Percentiles rank a stretch among this genome's conserved stretches.
Conservation (phyloP, 495 filamentous ascomycete species). For the Talaromyces borbonicus region DNA sequence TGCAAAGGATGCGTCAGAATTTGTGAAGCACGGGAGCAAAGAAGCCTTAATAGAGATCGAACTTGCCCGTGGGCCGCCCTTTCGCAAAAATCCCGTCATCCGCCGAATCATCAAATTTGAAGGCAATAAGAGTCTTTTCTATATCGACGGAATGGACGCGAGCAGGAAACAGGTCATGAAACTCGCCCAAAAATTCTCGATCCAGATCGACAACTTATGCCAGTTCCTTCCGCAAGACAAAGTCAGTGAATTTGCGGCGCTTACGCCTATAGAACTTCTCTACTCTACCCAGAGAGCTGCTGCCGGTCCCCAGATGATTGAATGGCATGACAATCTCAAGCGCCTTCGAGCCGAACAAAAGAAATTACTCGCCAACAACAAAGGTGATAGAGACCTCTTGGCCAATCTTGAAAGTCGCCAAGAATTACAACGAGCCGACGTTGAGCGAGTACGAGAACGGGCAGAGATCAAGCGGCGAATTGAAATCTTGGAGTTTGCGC, state of each 20-base stretch:
- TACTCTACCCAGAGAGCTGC: constrained; percentile 79
- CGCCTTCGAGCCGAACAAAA: constrained; percentile 59
- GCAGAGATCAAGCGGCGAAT: constrained; percentile 55
- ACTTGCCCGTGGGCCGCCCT: constrained; percentile 47
- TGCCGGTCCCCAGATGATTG: constrained; percentile 65
- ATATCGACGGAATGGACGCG: constrained; percentile 51
- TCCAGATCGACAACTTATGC: constrained; percentile 95
- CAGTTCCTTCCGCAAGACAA: constrained; percentile 97
- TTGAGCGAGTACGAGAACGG: constrained; percentile 71
- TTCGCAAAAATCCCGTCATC: constrained; percentile 56
- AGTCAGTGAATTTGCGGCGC: constrained; percentile 84
- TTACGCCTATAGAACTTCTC: constrained; percentile 78
- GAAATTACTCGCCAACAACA: constrained; percentile 46
- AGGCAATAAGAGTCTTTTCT: constrained; percentile 68
- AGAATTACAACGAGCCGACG: constrained; percentile 67
- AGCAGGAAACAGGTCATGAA: constrained; percentile 50
- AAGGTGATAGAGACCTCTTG: constrained; percentile 50
- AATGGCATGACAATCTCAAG: constrained; percentile 70
- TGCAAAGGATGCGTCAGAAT: constrained; percentile 76
- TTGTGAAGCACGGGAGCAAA: constrained; percentile 79
- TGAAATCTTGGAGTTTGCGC: constrained; percentile 52
- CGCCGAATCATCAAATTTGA: constrained; percentile 67
- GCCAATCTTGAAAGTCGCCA: constrained; percentile 62
- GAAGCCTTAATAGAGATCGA: constrained; percentile 85
- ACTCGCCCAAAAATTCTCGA: constrained; percentile 59